Evolutionary conservation across 2,329 filamentous ascomycete genomes (phyloP).

Genomic region (Stagonosporopsis rhizophila): DNA sequence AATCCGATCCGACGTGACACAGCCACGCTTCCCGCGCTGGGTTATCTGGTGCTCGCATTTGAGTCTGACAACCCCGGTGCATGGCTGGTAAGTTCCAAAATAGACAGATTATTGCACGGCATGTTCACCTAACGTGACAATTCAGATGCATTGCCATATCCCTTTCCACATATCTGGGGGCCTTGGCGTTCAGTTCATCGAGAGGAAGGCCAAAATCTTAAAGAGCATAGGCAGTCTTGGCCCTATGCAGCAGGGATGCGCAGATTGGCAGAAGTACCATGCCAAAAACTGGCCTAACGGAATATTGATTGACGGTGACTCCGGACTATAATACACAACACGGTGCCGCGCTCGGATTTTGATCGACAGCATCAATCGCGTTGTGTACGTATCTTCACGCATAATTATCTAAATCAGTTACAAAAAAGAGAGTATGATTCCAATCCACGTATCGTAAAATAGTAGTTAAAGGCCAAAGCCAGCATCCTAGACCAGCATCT

Average conservation of each 20-base stretch:
- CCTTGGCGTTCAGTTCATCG: conserved; percentile 63
- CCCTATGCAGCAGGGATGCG: conserved; percentile 37
- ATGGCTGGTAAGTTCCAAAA: conserved; percentile 29
- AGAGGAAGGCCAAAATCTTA: conserved; percentile 46
- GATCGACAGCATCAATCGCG: not conserved
- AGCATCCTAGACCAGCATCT: too few relatives aligned
- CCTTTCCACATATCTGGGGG: conserved; percentile 47
- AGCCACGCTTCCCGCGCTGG: conserved; percentile 41
- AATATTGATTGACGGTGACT: conserved; percentile 12
- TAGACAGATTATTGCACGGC: not conserved
- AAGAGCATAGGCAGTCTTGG: conserved; percentile 24
- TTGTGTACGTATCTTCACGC: not conserved
- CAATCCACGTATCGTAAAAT: not conserved
- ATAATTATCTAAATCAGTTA: not conserved
- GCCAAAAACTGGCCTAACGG: conserved; percentile 8
- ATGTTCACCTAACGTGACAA: not conserved
- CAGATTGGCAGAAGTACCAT: conserved; percentile 29
- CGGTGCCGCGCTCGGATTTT: not conserved
- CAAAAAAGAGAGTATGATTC: not conserved
- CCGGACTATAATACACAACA: conserved; percentile 1
- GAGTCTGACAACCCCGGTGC: conserved; percentile 49
- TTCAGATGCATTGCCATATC: conserved; percentile 50
- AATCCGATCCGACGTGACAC: conserved; percentile 49
- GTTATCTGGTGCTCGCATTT: conserved; percentile 48
- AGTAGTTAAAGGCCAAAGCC: not conserved